A percentile compares a stretch with the other conserved stretches of the same genome.
Conservation (phyloP, 2,329 filamentous ascomycete genomes). For the Alternaria rosae region DNA sequence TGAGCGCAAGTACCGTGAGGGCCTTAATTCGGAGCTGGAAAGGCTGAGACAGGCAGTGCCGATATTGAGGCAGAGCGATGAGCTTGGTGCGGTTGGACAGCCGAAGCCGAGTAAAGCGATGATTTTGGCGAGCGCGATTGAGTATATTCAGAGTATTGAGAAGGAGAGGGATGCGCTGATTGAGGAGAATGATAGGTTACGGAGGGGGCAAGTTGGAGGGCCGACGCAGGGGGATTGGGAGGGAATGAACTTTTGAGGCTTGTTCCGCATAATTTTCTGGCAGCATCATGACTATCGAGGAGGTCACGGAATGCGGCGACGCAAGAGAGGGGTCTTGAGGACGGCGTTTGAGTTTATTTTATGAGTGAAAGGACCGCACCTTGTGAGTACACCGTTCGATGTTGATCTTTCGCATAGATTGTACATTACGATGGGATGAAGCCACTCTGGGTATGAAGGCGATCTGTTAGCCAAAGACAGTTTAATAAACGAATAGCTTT, state of each 20-base stretch:
- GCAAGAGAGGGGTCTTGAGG: neutral
- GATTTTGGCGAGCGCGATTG: constrained; percentile 42
- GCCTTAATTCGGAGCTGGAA: constrained; percentile 42
- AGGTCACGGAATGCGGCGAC: neutral
- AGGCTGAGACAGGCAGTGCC: constrained; percentile 38
- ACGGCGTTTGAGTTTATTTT: neutral
- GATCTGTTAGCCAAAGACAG: neutral
- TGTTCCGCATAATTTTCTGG: neutral
- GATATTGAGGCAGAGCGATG: constrained; percentile 41
- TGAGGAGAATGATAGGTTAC: constrained; percentile 38
- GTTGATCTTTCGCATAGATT: neutral
- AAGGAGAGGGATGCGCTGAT: constrained; percentile 35
- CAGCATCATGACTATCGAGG: neutral
- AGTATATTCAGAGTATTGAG: constrained; percentile 43
- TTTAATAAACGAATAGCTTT: neutral
- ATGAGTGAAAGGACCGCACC: neutral
- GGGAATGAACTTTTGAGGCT: neutral
- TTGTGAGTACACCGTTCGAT: neutral
- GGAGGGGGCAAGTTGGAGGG: constrained; percentile 8
- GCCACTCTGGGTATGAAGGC: neutral
- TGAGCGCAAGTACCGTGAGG: constrained; percentile 38
- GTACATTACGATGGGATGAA: neutral
- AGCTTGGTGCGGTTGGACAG: constrained; percentile 32
- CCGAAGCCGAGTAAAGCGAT: constrained; percentile 46
- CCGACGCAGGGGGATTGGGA: neutral